Evolutionary conservation across 2,329 filamentous ascomycete genomes (phyloP).

Genomic region (Coniochaeta sp.): DNA sequence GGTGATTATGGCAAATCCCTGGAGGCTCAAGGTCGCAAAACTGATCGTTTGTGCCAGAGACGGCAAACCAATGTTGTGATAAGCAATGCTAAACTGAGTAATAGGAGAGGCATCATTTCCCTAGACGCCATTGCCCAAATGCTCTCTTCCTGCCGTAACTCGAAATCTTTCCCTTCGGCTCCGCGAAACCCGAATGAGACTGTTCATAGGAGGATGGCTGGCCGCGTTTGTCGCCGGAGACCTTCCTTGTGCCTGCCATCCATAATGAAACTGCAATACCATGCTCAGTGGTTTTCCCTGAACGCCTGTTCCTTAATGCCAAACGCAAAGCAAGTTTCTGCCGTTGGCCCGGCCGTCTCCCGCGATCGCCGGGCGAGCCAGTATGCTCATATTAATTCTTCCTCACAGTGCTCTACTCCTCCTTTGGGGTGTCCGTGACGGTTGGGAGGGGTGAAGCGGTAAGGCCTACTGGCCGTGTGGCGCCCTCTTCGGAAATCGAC

Average conservation of each 20-base stretch:
- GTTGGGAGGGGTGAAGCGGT: conserved; percentile 7
- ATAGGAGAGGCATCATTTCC: not conserved
- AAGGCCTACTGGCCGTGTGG: conserved; percentile 10
- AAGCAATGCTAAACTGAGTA: too few relatives aligned
- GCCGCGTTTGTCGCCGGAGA: not conserved
- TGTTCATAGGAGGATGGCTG: too few relatives aligned
- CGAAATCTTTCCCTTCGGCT: not conserved
- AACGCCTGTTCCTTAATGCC: not conserved
- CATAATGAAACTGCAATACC: not conserved
- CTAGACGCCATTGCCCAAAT: not conserved
- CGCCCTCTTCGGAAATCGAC: conserved; percentile 34
- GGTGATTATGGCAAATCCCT: too few relatives aligned
- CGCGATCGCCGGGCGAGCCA: not conserved
- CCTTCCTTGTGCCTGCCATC: not conserved
- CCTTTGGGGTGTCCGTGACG: conserved; percentile 5
- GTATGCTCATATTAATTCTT: not conserved
- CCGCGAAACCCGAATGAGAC: not conserved
- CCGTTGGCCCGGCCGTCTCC: not conserved
- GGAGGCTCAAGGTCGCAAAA: too few relatives aligned
- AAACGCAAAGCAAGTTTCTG: not conserved
- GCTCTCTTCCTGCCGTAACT: conserved; percentile 1
- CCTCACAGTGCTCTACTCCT: not conserved
- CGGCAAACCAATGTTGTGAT: too few relatives aligned
- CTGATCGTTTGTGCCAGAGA: too few relatives aligned
- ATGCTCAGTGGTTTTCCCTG: not conserved